These are phyloP conservation scores for Dioszegia crocea DNA, from an alignment of 768 basidiomycete species.

Conservation along the genomic window DNA sequence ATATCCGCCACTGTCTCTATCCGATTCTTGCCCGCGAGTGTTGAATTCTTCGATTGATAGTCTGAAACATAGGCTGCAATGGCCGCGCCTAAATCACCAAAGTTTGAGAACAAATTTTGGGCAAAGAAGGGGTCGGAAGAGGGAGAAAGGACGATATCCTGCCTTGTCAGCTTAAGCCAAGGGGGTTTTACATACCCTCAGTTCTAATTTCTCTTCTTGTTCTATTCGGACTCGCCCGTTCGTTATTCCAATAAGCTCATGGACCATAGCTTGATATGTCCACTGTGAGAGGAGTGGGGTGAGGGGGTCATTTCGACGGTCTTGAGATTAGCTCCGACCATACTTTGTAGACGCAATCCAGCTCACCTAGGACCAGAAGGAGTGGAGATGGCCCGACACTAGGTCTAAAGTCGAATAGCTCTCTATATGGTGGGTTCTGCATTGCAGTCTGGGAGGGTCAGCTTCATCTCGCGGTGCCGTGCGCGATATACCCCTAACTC, in stretches of 20 bases:
- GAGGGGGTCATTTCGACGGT: slow-evolving; percentile 93
- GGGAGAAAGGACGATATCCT: slow-evolving; percentile 92
- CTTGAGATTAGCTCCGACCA: slow-evolving; percentile 44
- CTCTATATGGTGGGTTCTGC: slow-evolving; percentile 62
- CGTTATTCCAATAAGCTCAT: slow-evolving; percentile 86
- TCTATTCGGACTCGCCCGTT: slow-evolving; percentile 86
- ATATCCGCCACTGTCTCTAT: slow-evolving; percentile 95
- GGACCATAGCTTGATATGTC: slow-evolving; percentile 99
- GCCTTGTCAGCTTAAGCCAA: slow-evolving; percentile 9
- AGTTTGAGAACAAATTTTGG: slow-evolving; percentile 81
- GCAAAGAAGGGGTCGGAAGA: slow-evolving; percentile 92
- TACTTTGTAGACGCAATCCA: background rate
- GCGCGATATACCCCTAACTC: slow-evolving; percentile 31
- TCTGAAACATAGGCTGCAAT: slow-evolving; percentile 90
- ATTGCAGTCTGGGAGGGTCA: slow-evolving; percentile 62
- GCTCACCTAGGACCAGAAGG: slow-evolving; percentile 67
- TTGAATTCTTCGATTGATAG: slow-evolving; percentile 56
- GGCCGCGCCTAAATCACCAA: slow-evolving; percentile 89
- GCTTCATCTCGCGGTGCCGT: too few species aligned
- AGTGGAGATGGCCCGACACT: slow-evolving; percentile 77
- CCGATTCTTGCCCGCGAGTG: slow-evolving; percentile 57
- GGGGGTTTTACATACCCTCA: slow-evolving; percentile 58
- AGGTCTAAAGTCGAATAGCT: slow-evolving; percentile 85
- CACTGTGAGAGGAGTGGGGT: slow-evolving; percentile 94
- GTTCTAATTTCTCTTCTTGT: slow-evolving; percentile 78